Percentiles rank a stretch among this genome's conserved stretches.
These are phyloP conservation scores for Plasmodium cynomolgi DNA, from an alignment of 169 alveolate species.

Conservation along the genomic window DNA sequence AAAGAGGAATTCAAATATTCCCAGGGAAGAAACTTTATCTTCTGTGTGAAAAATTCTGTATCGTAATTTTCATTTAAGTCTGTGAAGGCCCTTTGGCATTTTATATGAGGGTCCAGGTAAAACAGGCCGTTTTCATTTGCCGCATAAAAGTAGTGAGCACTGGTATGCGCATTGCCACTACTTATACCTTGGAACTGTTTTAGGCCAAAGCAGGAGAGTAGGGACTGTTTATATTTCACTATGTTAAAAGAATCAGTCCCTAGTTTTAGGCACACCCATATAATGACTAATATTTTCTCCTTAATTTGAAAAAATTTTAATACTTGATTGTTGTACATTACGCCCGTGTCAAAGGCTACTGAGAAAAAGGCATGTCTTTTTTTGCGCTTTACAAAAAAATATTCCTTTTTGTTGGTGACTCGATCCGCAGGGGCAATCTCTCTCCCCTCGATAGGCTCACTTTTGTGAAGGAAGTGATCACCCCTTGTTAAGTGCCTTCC, in stretches of 20 bases:
- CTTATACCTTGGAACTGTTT: conserved; percentile 79
- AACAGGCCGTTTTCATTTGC: conserved; percentile 71
- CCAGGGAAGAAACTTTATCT: conserved; percentile 54
- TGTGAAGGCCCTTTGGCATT: conserved; percentile 71
- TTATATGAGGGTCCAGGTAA: conserved; percentile 80
- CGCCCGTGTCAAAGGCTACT: conserved; percentile 62
- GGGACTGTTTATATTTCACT: conserved; percentile 61
- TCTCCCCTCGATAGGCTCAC: not conserved
- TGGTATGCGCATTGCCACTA: conserved; percentile 73
- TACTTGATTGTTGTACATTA: conserved; percentile 45
- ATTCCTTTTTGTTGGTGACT: not conserved
- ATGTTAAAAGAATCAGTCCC: conserved; percentile 43
- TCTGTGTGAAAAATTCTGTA: conserved; percentile 41
- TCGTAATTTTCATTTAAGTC: conserved; percentile 14
- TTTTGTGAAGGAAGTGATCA: not conserved
- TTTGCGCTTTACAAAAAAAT: conserved; percentile 20
- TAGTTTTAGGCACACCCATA: conserved; percentile 71
- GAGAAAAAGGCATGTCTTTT: conserved; percentile 43
- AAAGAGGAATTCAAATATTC: conserved; percentile 60
- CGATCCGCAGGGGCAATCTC: not conserved
- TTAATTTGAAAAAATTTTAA: conserved; percentile 67
- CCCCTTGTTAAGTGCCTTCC: not conserved
- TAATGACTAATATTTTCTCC: conserved; percentile 35
- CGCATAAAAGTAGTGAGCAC: conserved; percentile 78
- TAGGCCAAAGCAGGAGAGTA: conserved; percentile 70